Evolutionary conservation across 345 rosid genomes (phyloP), one percentile per base, ranked within the genome.

Genomic region (Turnera subulata): DNA sequence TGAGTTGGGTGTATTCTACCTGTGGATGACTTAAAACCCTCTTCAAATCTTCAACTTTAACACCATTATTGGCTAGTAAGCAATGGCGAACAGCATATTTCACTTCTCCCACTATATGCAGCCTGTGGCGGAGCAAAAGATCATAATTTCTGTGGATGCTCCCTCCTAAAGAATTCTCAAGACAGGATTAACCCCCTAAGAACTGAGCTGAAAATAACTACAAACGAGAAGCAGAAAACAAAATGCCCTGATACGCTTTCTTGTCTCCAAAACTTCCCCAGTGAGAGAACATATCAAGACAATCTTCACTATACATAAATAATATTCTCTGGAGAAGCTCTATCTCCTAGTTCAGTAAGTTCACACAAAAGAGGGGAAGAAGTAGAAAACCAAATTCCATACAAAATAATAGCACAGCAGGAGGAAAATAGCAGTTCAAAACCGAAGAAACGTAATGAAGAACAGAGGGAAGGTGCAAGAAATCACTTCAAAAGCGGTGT

Each of bases 101-200:
- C 8, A 93, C 97, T 65, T 93, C 99, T 0, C 99, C 99, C 45
- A 93, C 97, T 70, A 93, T 89, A 63, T 93, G 99, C 20, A 93
- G 96, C 9, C 90, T 88, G 63, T 93, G 99, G 12, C 99, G 95
- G 67, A 93, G 99, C 43, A 93, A 88, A 4, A 93, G 86, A 61
- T 93, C 99, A 61, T 93, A 93, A 62, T 93, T 93, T n/a, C 99
- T 71, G 61, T 93, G 99, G 56, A 93, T 93, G 1, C 97, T 89
- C n/a, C 99, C 99, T 0, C 99, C 99, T 0, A 93, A 74, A 1
- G 99, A 93, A 70, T 93, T 93, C 71, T 93, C 99, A n/a, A n/a
- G 1, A 90, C 85, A 0, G 99, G 99, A n/a, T n/a, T n/a, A n/a
- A n/a, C n/a, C n/a, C n/a, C n/a, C n/a, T n/a, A 6, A 93, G 64